phyloP scores from a whole-genome alignment of 2,329 filamentous ascomycete genomes.

The Paecilomyces sp. region DNA sequence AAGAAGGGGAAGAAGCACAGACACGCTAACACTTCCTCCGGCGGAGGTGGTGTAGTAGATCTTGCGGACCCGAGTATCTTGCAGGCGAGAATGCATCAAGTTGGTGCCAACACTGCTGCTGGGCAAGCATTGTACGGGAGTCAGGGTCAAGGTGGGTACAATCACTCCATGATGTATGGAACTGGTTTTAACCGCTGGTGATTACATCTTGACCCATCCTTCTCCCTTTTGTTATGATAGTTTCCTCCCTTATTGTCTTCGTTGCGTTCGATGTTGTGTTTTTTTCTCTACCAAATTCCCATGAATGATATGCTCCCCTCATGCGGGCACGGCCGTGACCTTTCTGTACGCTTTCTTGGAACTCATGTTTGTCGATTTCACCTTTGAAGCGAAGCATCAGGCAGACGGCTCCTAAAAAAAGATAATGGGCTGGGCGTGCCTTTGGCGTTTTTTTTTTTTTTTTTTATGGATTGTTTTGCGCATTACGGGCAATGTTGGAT shows the following conservation, averaged over 20 bases:
- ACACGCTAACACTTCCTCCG: slow-evolving; percentile 99
- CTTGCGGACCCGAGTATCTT: slow-evolving; percentile 99
- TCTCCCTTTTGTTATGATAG: slow-evolving; percentile 11
- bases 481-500: slow-evolving; percentile 15
- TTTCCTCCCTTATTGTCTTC: slow-evolving; percentile 14
- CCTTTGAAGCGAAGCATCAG: slow-evolving; percentile 25
- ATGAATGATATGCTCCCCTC: slow-evolving; percentile 20
- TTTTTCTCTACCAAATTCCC: slow-evolving; percentile 11
- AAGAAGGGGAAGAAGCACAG: slow-evolving; percentile 99
- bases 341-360: slow-evolving; percentile 14
- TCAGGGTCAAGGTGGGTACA: slow-evolving; percentile 90
- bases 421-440: slow-evolving; percentile 25
- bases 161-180: slow-evolving; percentile 70
- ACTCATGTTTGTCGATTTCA: slow-evolving; percentile 15
- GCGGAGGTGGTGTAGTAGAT: slow-evolving; percentile 99
- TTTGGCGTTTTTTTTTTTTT: slow-evolving; percentile 29
- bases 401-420: slow-evolving; percentile 20
- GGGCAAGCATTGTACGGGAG: slow-evolving; percentile 86
- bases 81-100: slow-evolving; percentile 93
- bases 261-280: slow-evolving; percentile 12
- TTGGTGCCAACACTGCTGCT: slow-evolving; percentile 63
- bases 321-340: slow-evolving; percentile 18
- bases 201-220: slow-evolving; percentile 19
- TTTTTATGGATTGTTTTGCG: slow-evolving; percentile 16
- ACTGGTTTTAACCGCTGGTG: slow-evolving; percentile 64